Percentiles rank a stretch among this genome's conserved stretches.
These are phyloP conservation scores for Talaromyces sp. DNA, from an alignment of 2,329 filamentous ascomycete genomes.

Conservation along the genomic window DNA sequence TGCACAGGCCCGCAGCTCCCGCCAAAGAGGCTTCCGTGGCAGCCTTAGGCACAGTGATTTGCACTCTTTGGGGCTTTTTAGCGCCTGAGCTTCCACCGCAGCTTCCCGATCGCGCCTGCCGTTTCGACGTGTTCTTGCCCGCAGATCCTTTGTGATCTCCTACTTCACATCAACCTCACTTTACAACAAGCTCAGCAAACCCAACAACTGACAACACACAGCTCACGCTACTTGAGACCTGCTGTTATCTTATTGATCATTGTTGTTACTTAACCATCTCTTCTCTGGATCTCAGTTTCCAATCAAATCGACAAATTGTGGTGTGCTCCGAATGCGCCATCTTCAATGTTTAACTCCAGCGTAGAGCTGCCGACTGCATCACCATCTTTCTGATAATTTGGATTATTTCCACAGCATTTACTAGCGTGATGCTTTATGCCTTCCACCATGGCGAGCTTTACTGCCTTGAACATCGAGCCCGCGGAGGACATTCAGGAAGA, in stretches of 20 bases:
- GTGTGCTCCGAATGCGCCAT: neutral
- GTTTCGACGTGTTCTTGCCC: neutral
- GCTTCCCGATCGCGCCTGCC: conserved; percentile 11
- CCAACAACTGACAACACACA: neutral
- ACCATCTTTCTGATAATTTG: neutral
- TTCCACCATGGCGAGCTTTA: conserved; percentile 61
- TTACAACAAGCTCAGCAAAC: neutral
- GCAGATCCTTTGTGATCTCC: neutral
- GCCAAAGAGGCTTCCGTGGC: neutral
- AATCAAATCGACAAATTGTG: neutral
- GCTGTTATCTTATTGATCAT: too few species aligned
- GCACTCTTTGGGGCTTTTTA: neutral
- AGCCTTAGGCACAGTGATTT: conserved; percentile 3
- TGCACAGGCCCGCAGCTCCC: neutral
- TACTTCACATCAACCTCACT: neutral
- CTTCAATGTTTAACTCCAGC: neutral
- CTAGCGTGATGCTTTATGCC: conserved; percentile 14
- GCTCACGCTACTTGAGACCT: neutral
- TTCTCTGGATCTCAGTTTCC: neutral
- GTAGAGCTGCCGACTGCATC: neutral
- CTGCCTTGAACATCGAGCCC: conserved; percentile 88
- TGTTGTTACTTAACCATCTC: too few species aligned
- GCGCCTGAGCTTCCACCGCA: neutral
- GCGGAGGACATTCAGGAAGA: conserved; percentile 89
- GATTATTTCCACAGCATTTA: neutral